Evolutionary conservation across 1,139 yeast species (phyloP).

Genomic region (Saccharomyces hybrid): DNA sequence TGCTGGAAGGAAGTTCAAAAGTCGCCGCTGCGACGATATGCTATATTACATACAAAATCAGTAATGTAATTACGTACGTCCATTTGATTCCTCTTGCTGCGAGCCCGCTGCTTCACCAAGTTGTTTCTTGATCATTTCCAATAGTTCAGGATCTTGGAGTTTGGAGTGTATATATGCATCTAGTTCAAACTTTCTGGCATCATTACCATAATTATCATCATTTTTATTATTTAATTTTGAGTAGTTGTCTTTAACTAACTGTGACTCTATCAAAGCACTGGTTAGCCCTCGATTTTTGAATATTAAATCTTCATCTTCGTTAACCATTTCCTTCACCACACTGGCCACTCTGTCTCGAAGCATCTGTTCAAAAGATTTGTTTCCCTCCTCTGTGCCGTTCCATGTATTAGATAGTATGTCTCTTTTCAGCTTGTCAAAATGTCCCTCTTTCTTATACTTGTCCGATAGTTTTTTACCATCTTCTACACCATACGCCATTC

Average conservation of each 20-base stretch:
- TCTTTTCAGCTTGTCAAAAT: slow-evolving; percentile 26
- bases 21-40: slow-evolving; percentile 61
- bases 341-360: slow-evolving; percentile 18
- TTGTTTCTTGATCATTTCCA: slow-evolving; percentile 11
- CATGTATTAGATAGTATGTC: slow-evolving; percentile 16
- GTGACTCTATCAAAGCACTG: slow-evolving; percentile 29
- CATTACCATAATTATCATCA: slow-evolving; percentile 18
- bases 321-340: slow-evolving; percentile 23
- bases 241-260: slow-evolving; percentile 25
- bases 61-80: not conserved
- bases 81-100: not conserved
- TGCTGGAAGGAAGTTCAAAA: slow-evolving; percentile 78
- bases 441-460: slow-evolving; percentile 27
- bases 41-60: slow-evolving; percentile 20
- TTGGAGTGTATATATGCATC: slow-evolving; percentile 12
- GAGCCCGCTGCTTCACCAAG: slow-evolving; percentile 5
- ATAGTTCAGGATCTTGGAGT: slow-evolving; percentile 18
- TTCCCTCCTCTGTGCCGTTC: slow-evolving; percentile 2
- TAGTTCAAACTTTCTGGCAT: slow-evolving; percentile 13
- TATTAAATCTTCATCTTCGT: slow-evolving; percentile 25
- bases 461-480: slow-evolving; percentile 27
- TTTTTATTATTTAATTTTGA: slow-evolving; percentile 16
- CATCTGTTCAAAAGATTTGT: slow-evolving; percentile 15
- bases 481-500: slow-evolving; percentile 9
- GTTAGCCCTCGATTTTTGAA: slow-evolving; percentile 31